These are phyloP conservation scores for Hypericum androsaemum DNA, from an alignment of 345 rosid genomes.

Conservation along the genomic window DNA sequence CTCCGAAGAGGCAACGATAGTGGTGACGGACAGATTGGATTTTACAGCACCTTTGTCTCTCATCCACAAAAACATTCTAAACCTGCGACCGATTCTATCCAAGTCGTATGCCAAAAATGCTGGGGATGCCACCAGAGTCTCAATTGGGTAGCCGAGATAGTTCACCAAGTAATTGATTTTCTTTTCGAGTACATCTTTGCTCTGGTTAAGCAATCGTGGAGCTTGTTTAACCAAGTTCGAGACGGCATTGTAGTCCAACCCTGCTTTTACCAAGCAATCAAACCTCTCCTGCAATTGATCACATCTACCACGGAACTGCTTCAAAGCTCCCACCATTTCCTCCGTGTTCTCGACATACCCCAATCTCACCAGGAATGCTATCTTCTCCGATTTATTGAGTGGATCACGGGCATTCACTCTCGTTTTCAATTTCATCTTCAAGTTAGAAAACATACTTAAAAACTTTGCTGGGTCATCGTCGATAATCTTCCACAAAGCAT, in stretches of 20 bases:
- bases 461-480: conserved; percentile 50
- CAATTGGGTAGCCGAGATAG: conserved; percentile 47
- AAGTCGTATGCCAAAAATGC: conserved; percentile 22
- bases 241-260: conserved; percentile 43
- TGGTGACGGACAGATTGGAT: conserved; percentile 12
- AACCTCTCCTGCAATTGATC: conserved; percentile 85
- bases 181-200: conserved; percentile 50
- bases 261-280: conserved; percentile 64
- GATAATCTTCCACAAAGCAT: conserved; percentile 35
- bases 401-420: conserved; percentile 17
- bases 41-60: conserved; percentile 16
- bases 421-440: conserved; percentile 22
- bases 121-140: conserved; percentile 46
- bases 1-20: conserved; percentile 67
- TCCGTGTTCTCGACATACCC: conserved; percentile 78
- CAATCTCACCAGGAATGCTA: conserved; percentile 47
- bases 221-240: conserved; percentile 38
- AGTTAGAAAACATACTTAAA: conserved; percentile 42
- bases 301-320: conserved; percentile 69
- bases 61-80: conserved; percentile 18
- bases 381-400: conserved; percentile 38
- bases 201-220: conserved; percentile 65
- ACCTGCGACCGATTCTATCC: conserved; percentile 18
- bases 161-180: conserved; percentile 52
- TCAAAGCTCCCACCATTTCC: conserved; percentile 60